Evolutionary conservation across 768 basidiomycete species (phyloP).

Genomic region (Mycena maculata): DNA sequence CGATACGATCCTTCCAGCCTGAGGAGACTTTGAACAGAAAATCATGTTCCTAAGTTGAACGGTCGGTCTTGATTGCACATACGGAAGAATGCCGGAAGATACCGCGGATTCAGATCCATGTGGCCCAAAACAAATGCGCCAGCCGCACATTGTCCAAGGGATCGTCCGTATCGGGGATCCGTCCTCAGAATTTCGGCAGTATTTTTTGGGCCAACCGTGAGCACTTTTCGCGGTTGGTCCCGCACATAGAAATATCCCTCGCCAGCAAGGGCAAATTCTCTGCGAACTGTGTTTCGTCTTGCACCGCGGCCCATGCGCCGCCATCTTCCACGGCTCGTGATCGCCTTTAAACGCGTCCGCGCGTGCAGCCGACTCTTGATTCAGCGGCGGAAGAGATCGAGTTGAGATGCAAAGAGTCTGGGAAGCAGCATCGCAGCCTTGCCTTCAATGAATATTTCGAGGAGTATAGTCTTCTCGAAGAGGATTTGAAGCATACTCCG

Average conservation of each 20-base stretch:
- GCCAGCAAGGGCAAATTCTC: conserved; percentile 34
- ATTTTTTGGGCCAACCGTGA: conserved; percentile 28
- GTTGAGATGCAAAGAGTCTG: no score
- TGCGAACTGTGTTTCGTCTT: conserved; percentile 37
- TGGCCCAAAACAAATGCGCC: conserved; percentile 39
- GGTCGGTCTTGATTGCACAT: no score
- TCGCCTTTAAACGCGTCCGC: conserved; percentile 26
- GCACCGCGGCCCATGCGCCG: conserved; percentile 30
- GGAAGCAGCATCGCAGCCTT: no score
- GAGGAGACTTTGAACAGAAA: conserved; percentile 34
- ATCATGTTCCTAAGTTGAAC: conserved; percentile 41
- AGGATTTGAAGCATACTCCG: no score
- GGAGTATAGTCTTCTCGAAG: no score
- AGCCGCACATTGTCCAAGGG: conserved; percentile 34
- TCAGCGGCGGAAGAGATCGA: no score
- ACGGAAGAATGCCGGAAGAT: not conserved
- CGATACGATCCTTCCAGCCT: conserved; percentile 34
- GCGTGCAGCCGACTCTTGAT: conserved; percentile 34
- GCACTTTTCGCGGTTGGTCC: conserved; percentile 6
- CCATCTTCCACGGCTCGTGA: conserved; percentile 38
- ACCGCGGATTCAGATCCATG: conserved; percentile 37
- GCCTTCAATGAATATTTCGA: no score
- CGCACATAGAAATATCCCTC: conserved; percentile 23
- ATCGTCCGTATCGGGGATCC: conserved; percentile 31
- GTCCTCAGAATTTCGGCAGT: conserved; percentile 32